Percentiles rank a stretch among this genome's conserved stretches.
Conservation (phyloP, 306 rosid species). For the Fragaria vesca region DNA sequence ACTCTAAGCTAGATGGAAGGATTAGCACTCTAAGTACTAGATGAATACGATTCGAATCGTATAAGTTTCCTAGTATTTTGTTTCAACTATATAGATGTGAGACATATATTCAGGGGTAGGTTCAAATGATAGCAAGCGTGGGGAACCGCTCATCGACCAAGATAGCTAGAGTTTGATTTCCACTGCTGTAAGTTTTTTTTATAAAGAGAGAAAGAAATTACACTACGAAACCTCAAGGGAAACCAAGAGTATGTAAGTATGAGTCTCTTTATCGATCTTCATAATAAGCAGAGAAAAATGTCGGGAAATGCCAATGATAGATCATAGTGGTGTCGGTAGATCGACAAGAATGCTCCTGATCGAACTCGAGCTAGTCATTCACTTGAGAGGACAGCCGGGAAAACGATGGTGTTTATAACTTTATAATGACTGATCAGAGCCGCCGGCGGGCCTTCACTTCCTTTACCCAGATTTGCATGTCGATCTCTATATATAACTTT, state of each 20-base stretch:
- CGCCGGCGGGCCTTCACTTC: neutral
- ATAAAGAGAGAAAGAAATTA: too few relatives aligned
- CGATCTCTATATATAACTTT: neutral
- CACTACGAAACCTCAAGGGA: too few relatives aligned
- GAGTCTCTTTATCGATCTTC: neutral
- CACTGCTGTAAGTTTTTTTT: neutral
- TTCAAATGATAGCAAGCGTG: neutral
- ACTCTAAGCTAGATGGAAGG: too few relatives aligned
- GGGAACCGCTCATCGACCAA: neutral
- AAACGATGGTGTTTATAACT: neutral
- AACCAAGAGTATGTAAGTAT: neutral
- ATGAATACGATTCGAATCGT: too few relatives aligned
- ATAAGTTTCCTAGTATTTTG: too few relatives aligned
- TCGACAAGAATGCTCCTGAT: neutral
- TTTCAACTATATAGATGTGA: too few relatives aligned
- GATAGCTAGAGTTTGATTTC: too few relatives aligned
- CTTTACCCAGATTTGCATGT: neutral
- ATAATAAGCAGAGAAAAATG: neutral
- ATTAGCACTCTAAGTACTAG: too few relatives aligned
- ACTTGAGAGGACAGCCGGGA: neutral
- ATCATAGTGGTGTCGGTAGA: neutral
- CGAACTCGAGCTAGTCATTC: neutral
- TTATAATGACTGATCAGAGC: neutral
- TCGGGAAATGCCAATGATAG: neutral
- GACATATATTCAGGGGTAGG: neutral